phyloP scores from a whole-genome alignment of 2,329 filamentous ascomycete species.

The Hymenoscyphus fructigenus region DNA sequence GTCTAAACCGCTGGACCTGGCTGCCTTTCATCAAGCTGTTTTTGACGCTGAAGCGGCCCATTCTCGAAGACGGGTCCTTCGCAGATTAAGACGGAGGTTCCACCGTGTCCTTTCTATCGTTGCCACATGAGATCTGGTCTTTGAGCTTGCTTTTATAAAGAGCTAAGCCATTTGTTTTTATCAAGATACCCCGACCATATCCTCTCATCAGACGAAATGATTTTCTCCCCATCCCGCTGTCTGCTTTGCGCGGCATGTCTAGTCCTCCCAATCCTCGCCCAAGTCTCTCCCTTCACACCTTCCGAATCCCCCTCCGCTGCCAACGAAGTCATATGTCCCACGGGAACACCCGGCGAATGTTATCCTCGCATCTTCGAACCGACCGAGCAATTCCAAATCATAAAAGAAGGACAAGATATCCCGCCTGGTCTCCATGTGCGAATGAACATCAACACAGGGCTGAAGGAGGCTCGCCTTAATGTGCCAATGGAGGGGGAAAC shows the following conservation, averaged over 20 bases:
- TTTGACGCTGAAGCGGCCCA: constrained; percentile 29
- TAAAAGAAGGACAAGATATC: constrained; percentile 64
- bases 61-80: constrained; percentile 29
- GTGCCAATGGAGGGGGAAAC: constrained; percentile 53
- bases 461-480: constrained; percentile 66
- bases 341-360: constrained; percentile 58
- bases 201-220: constrained; percentile 24
- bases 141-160: constrained; percentile 6
- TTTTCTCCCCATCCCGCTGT: constrained; percentile 16
- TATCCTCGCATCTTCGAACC: constrained; percentile 64
- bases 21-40: constrained; percentile 30
- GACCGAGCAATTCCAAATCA: constrained; percentile 62
- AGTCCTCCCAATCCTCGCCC: constrained; percentile 25
- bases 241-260: constrained; percentile 30
- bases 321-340: constrained; percentile 64
- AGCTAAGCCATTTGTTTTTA: constrained; percentile 1
- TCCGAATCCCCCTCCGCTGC: constrained; percentile 35
- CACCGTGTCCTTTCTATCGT: constrained; percentile 33
- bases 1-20: constrained; percentile 33
- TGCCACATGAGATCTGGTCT: constrained; percentile 24
- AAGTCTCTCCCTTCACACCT: constrained; percentile 24
- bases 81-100: constrained; percentile 32
- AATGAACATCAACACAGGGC: constrained; percentile 61
- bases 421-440: constrained; percentile 66
- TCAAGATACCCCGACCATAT: constrained; percentile 1